A percentile compares a stretch with the other conserved stretches of the same genome.
Conservation (phyloP, 805 yeast genomes). For the Wickerhamiella kurtzmanii region DNA sequence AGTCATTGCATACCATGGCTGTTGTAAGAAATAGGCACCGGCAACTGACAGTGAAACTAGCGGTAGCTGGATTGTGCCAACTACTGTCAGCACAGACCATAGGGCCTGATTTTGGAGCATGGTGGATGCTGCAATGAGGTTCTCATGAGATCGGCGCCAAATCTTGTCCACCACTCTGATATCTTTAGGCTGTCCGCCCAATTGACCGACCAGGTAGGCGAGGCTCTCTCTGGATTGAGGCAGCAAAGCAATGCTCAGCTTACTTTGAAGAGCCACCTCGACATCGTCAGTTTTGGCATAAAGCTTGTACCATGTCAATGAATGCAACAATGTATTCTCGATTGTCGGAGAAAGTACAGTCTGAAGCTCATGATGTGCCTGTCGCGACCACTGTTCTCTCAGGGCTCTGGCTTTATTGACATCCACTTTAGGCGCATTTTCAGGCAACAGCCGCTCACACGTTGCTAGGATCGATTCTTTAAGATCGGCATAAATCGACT, state of each 20-base stretch:
- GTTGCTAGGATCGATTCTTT: slow-evolving; percentile 20
- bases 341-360: slow-evolving; percentile 21
- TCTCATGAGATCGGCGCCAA: not conserved
- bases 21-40: slow-evolving; percentile 23
- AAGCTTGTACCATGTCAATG: slow-evolving; percentile 28
- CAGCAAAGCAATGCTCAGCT: slow-evolving; percentile 16
- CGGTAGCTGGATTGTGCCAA: slow-evolving; percentile 27
- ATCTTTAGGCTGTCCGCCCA: slow-evolving; percentile 11
- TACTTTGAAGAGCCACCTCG: slow-evolving; percentile 16
- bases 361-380: slow-evolving; percentile 30
- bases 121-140: not conserved
- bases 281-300: slow-evolving; percentile 28
- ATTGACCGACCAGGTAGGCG: slow-evolving; percentile 24
- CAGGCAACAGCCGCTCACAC: slow-evolving; percentile 20
- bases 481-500: slow-evolving; percentile 10
- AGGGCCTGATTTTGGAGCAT: slow-evolving; percentile 24
- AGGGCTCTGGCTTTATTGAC: slow-evolving; percentile 11
- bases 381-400: slow-evolving; percentile 24
- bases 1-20: slow-evolving; percentile 24
- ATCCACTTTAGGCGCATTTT: slow-evolving; percentile 6
- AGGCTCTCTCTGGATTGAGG: slow-evolving; percentile 22
- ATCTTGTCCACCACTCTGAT: not conserved
- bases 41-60: slow-evolving; percentile 20
- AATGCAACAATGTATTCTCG: slow-evolving; percentile 9
- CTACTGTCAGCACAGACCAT: slow-evolving; percentile 19